Base-by-base conservation (phyloP, 1,139 yeast genomes). In the Debaryomyces nepalensis region DNA sequence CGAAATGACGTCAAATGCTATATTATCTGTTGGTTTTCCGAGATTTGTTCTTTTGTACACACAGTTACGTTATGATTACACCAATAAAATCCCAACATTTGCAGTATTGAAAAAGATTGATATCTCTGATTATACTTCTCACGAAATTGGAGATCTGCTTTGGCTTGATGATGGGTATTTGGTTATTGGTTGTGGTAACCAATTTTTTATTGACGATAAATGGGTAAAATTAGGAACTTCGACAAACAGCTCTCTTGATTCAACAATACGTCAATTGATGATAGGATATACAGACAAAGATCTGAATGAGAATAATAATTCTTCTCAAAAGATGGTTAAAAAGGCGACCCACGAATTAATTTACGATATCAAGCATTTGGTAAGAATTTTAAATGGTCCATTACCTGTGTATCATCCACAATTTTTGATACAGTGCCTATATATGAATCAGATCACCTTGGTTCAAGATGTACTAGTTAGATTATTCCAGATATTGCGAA, bases 341-440 rank as follows among this genome's bases (percentile, higher is more conserved):
- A 48, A 35, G 41, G 41, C 43, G 37, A 43, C 44, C 10, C 59
- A 56, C 40, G 64, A 63, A 29, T 53, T 63, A 26, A 50, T 49
- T 4, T 66, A 57, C 44, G 72, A 67, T 44, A 63, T 72, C 16
- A 61, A 66, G 22, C 78, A 87, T 53, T 71, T 90, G 43, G 87
- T 87, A 33, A 70, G 88, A 12, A 83, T 89, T 1, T 66, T 93
- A 41, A 90, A 90, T 64, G 97, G 97, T 21, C 95, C 96, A 0
- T 63, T 93, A 26, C 97, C 98, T 0, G 67, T 90, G 1, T 93
- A 87, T 55, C 98, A 93, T 57, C 99, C 99, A 0, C 97, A 90
- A 60, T 77, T 89, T 46, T 66, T 93, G 32, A 84, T 90, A 39
- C 97, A 91, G 58, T 70, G 85, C 3, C 62, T 91, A 12, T 84